Conservation (phyloP, 2,329 filamentous ascomycete genomes). For the Akanthomyces muscarius region DNA sequence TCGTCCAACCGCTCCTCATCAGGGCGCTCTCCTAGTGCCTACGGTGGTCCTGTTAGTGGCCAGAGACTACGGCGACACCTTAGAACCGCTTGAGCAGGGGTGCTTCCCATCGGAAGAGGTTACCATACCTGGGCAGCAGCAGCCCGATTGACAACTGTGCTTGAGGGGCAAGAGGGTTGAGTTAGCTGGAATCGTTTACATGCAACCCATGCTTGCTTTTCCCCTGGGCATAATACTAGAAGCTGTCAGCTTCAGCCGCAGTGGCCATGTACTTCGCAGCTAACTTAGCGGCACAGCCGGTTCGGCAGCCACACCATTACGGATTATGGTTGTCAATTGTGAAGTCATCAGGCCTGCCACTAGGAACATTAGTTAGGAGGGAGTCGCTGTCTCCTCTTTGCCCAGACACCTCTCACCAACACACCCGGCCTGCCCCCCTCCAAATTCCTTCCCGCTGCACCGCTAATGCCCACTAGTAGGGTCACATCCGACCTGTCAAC, state of each 20-base stretch:
- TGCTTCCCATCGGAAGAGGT: not conserved
- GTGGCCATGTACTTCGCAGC: not conserved
- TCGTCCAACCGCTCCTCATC: not conserved
- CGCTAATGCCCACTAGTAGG: not conserved
- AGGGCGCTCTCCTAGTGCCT: not conserved
- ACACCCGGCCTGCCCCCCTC: not conserved
- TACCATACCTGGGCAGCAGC: not conserved
- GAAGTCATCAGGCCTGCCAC: not conserved
- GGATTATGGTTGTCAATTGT: not conserved
- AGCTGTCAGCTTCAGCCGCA: conserved; percentile 11
- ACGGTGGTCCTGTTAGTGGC: not conserved
- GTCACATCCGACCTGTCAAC: conserved; percentile 13
- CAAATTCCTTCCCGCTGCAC: too few species aligned
- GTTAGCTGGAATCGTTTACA: not conserved
- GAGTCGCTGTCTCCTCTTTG: not conserved
- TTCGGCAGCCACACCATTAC: not conserved
- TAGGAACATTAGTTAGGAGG: not conserved
- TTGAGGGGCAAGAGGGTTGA: not conserved
- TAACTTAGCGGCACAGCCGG: not conserved
- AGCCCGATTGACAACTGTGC: not conserved
- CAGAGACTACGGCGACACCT: not conserved
- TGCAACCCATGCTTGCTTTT: not conserved
- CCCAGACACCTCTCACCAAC: not conserved
- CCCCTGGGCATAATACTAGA: not conserved
- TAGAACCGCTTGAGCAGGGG: not conserved